Evolutionary conservation across 805 yeast species (phyloP).

Genomic region (Pichia exigua): DNA sequence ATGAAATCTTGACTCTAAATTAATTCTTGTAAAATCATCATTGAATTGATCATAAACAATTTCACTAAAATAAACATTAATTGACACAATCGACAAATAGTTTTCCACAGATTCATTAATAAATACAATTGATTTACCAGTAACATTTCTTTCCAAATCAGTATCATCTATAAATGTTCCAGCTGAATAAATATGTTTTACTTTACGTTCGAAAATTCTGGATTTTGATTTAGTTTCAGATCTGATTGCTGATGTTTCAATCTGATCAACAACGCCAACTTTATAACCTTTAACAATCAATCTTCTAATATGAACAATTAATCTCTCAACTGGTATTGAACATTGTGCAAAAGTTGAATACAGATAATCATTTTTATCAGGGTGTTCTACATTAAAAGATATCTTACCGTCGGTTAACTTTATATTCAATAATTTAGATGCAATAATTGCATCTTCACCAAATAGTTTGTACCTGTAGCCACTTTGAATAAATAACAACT

Average conservation of each 20-base stretch:
- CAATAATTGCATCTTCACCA: constrained; percentile 75
- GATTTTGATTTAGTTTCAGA: constrained; percentile 40
- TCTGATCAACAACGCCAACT: constrained; percentile 81
- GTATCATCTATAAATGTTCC: constrained; percentile 73
- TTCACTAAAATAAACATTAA: constrained; percentile 69
- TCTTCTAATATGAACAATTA: constrained; percentile 70
- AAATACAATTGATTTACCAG: constrained; percentile 40
- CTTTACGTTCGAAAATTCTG: constrained; percentile 55
- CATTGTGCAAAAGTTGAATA: constrained; percentile 69
- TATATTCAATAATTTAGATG: constrained; percentile 57
- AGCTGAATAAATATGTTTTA: constrained; percentile 67
- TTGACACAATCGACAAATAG: constrained; percentile 46
- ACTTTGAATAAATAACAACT: constrained; percentile 72
- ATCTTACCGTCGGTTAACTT: constrained; percentile 66
- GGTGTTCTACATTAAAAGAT: constrained; percentile 40
- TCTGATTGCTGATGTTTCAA: constrained; percentile 73
- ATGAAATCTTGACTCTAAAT: constrained; percentile 64
- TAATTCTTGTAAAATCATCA: constrained; percentile 50
- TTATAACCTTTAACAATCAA: constrained; percentile 64
- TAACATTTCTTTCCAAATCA: constrained; percentile 12
- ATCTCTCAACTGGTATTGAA: constrained; percentile 70
- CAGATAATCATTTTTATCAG: constrained; percentile 31
- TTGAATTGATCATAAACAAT: constrained; percentile 62
- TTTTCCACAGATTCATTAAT: constrained; percentile 27
- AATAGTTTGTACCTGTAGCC: constrained; percentile 88